Evolutionary conservation across 2,329 filamentous ascomycete species (phyloP).

Genomic region (Monosporascus sp.): DNA sequence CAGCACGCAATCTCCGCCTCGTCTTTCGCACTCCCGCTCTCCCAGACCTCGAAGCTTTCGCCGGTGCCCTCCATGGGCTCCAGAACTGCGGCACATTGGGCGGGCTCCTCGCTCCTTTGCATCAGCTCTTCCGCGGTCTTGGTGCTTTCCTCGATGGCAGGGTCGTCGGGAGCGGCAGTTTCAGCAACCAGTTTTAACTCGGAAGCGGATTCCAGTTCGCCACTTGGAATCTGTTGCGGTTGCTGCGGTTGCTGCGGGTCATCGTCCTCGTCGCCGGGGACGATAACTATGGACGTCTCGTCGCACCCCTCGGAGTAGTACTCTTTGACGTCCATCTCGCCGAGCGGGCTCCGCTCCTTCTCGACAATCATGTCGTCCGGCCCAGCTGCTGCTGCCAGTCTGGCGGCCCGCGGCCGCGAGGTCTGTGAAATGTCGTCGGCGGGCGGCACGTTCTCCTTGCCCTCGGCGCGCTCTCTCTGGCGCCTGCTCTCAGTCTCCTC

Average conservation of each 20-base stretch:
- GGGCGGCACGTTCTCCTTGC: conserved; percentile 92
- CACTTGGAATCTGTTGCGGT: conserved; percentile 6
- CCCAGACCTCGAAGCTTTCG: conserved; percentile 64
- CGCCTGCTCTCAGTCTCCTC: conserved; percentile 63
- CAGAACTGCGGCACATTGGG: conserved; percentile 42
- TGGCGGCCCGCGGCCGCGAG: conserved; percentile 29
- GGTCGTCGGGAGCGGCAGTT: conserved; percentile 28
- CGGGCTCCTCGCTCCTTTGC: conserved; percentile 29
- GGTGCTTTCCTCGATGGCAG: conserved; percentile 11
- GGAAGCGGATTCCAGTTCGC: conserved; percentile 19
- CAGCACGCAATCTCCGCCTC: conserved; percentile 34
- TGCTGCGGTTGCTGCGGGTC: conserved; percentile 20
- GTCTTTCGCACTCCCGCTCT: conserved; percentile 61
- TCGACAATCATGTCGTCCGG: conserved; percentile 56
- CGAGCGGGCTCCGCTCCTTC: conserved; percentile 59
- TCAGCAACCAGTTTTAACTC: conserved; percentile 21
- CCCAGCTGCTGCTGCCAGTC: conserved; percentile 21
- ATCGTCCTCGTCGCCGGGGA: conserved; percentile 56
- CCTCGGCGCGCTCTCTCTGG: conserved; percentile 48
- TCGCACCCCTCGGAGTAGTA: conserved; percentile 65
- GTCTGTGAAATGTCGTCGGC: conserved; percentile 58
- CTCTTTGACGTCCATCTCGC: conserved; percentile 61
- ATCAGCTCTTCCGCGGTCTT: conserved; percentile 34
- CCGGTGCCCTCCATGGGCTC: conserved; percentile 54
- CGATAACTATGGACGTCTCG: conserved; percentile 54